phyloP scores from a whole-genome alignment of 2,329 filamentous ascomycete genomes.

The Penicillium griseofulvum region DNA sequence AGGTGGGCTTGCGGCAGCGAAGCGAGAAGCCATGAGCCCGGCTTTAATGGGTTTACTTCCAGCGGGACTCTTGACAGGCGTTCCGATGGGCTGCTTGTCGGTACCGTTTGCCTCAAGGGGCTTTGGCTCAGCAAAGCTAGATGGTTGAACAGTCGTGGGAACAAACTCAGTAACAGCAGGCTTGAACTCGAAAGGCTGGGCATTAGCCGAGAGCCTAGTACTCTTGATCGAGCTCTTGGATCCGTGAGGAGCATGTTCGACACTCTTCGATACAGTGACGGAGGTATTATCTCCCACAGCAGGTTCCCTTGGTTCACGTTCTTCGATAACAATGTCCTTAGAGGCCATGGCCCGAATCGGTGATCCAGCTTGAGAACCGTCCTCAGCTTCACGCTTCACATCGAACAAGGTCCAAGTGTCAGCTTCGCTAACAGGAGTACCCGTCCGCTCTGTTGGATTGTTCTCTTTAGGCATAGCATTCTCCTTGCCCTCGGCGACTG shows the following conservation, averaged over 20 bases:
- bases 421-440: slow-evolving; percentile 36
- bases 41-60: slow-evolving; percentile 8
- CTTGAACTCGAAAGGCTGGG: slow-evolving; percentile 63
- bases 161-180: slow-evolving; percentile 33
- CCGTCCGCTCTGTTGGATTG: slow-evolving; percentile 25
- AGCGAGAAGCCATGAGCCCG: slow-evolving; percentile 37
- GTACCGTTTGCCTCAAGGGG: slow-evolving; percentile 11
- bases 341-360: slow-evolving; percentile 32
- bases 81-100: slow-evolving; percentile 16
- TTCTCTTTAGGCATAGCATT: slow-evolving; percentile 42
- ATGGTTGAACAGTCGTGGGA: slow-evolving; percentile 17
- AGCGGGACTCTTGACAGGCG: slow-evolving; percentile 2
- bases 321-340: slow-evolving; percentile 12
- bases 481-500: slow-evolving; percentile 38
- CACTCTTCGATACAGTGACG: slow-evolving; percentile 3
- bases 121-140: slow-evolving; percentile 13
- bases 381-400: slow-evolving; percentile 50
- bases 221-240: slow-evolving; percentile 35
- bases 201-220: slow-evolving; percentile 67
- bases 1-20: slow-evolving; percentile 32
- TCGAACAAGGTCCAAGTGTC: slow-evolving; percentile 62
- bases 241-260: slow-evolving; percentile 19
- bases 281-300: slow-evolving; percentile 1
- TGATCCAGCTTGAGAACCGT: slow-evolving; percentile 53
- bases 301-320: slow-evolving; percentile 14